phyloP scores from a whole-genome alignment of 352 stramenopile genomes.

The Lagenidium giganteum region DNA sequence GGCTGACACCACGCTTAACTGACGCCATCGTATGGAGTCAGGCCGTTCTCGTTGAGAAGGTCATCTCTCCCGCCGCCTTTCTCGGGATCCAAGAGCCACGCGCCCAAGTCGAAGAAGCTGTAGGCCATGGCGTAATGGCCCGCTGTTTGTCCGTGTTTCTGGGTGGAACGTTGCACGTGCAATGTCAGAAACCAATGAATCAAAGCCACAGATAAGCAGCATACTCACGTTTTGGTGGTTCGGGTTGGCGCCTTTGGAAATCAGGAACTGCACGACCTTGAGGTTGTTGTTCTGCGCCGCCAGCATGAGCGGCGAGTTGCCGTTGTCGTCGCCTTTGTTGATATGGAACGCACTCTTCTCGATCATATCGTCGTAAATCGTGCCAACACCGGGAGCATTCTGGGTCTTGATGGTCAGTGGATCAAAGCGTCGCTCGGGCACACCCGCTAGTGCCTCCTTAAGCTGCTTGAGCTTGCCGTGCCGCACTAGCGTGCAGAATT shows the following conservation, averaged over 20 bases:
- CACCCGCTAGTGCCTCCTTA: slow-evolving; percentile 81
- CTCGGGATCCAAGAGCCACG: slow-evolving; percentile 86
- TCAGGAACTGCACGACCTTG: slow-evolving; percentile 86
- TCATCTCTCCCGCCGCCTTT: slow-evolving; percentile 81
- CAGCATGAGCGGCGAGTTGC: slow-evolving; percentile 86
- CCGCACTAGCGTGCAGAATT: slow-evolving; percentile 79
- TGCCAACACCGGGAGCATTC: slow-evolving; percentile 83
- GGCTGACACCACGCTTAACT: slow-evolving; percentile 10
- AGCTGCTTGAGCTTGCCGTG: slow-evolving; percentile 87
- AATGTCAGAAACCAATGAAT: slow-evolving; percentile 1
- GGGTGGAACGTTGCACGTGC: too few species aligned
- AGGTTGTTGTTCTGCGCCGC: slow-evolving; percentile 87
- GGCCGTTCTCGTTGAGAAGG: slow-evolving; percentile 88
- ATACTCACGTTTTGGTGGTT: slow-evolving; percentile 86
- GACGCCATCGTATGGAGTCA: slow-evolving; percentile 91
- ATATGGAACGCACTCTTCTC: slow-evolving; percentile 88
- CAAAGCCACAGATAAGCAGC: neutral
- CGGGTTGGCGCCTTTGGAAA: slow-evolving; percentile 86
- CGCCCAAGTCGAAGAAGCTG: slow-evolving; percentile 88
- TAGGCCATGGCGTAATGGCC: slow-evolving; percentile 93
- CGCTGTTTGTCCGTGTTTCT: slow-evolving; percentile 86
- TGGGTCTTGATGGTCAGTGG: slow-evolving; percentile 48
- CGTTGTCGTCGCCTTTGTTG: slow-evolving; percentile 87
- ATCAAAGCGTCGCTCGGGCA: slow-evolving; percentile 88
- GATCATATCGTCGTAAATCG: slow-evolving; percentile 87